Evolutionary conservation across 2,329 filamentous ascomycete genomes (phyloP), one percentile per base, ranked within the genome.

Genomic region (Pseudogymnoascus pannorum): DNA sequence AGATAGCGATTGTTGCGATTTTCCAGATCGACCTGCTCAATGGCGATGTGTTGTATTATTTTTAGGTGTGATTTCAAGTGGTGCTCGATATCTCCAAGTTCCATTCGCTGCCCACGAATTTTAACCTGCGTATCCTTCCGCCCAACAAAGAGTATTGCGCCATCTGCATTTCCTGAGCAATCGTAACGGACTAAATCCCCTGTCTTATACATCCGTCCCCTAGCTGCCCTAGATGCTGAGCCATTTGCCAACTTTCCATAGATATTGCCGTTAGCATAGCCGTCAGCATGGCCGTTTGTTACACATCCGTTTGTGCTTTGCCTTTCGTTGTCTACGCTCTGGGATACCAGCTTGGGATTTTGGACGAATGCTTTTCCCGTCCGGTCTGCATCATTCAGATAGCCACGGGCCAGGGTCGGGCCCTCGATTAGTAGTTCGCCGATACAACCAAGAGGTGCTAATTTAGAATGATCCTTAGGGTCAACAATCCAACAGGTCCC

Each of bases 61-160:
- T 59, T 59, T 14, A 36, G 51, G 51, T 35, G 11, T 16, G 18
- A 36, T 24, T 31, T 24, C 31, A 40, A 11, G 16, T 40, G 26
- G 31, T 57, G 31, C 38, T 67, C 66, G 20, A 67, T 62, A 16
- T 66, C 66, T 11, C 61, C 64, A 22, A 67, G 57, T 57, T 67
- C 66, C 16, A 67, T 61, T 14, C 66, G 44, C 33, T 66, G 66
- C 1, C 66, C 66, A 12, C 63, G 61, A 18, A 67, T 22, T 38
- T 89, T 89, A 61, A 87, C 81, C 69, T 86, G 85, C 24, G 80
- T 81, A 67, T 88, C 86, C 54, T 80, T 80, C 57, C 87, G 78
- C 7, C 85, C 84, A 31, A 86, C 74, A 64, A 83, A 85, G 12
- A 78, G 70, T 44, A 86, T 78, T 11, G 69, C 68, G 1, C 79